Evolutionary conservation across 345 rosid species (phyloP).

Genomic region (Mallotus nudiflorus): DNA sequence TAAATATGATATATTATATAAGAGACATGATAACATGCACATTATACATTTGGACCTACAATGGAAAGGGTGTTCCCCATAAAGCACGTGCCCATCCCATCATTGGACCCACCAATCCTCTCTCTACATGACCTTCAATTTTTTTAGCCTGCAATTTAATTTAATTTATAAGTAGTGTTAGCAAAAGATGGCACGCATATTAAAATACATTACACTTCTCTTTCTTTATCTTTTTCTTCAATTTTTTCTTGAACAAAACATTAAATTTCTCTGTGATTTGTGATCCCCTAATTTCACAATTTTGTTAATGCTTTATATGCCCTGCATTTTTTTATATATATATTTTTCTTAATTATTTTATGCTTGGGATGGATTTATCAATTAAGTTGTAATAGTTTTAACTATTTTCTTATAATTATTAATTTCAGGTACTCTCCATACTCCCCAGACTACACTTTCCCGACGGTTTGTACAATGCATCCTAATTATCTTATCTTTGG

Average conservation of each 20-base stretch:
- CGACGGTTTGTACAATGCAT: slow-evolving; percentile 60
- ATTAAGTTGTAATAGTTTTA: slow-evolving; percentile 1
- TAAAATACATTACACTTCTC: too few relatives aligned
- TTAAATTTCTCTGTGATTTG: too few relatives aligned
- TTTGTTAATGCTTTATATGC: too few relatives aligned
- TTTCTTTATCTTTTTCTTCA: too few relatives aligned
- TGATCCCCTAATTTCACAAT: too few relatives aligned
- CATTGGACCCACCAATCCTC: too few relatives aligned
- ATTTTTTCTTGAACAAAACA: too few relatives aligned
- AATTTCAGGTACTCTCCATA: slow-evolving; percentile 79
- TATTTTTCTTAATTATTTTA: slow-evolving; percentile 21
- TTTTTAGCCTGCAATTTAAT: background rate
- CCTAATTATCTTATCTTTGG: slow-evolving; percentile 12
- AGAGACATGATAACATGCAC: background rate
- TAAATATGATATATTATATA: too few relatives aligned
- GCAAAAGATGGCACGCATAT: too few relatives aligned
- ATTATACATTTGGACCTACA: slow-evolving; percentile 8
- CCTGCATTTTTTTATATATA: too few relatives aligned
- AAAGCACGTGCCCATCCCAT: background rate
- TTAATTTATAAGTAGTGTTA: too few relatives aligned
- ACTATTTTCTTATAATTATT: background rate
- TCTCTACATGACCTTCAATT: background rate
- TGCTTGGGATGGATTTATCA: background rate
- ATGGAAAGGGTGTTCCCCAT: background rate
- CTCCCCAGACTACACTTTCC: slow-evolving; percentile 87